Conservation (phyloP, 2,329 filamentous ascomycete species). For the Lizonia empirigonia region DNA sequence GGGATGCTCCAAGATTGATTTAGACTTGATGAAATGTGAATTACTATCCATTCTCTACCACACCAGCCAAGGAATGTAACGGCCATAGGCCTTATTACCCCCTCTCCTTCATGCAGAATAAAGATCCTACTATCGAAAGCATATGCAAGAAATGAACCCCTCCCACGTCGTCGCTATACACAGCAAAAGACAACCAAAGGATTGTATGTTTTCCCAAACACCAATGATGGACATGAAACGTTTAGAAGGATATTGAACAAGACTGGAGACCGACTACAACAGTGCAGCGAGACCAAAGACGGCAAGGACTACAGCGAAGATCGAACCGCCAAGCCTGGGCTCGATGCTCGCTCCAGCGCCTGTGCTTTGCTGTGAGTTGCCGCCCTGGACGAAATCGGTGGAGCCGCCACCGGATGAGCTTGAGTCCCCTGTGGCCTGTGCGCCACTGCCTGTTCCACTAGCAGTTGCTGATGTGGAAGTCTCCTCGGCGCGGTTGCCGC, state of each 20-base stretch:
- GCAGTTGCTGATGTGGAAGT: constrained; percentile 18
- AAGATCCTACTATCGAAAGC: constrained; percentile 37
- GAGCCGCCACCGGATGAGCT: constrained; percentile 13
- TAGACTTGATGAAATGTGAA: no score
- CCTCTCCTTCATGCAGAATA: no score
- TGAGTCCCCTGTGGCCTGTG: constrained; percentile 14
- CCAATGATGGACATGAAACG: constrained; percentile 15
- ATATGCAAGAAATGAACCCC: neutral
- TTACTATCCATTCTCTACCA: no score
- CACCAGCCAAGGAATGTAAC: no score
- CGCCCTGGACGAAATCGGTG: constrained; percentile 35
- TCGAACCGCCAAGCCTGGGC: constrained; percentile 39
- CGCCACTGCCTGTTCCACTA: constrained; percentile 11
- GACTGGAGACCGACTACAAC: neutral
- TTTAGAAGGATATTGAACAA: neutral
- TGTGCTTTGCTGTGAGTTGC: constrained; percentile 16
- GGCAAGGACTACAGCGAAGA: constrained; percentile 43
- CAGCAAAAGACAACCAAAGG: neutral
- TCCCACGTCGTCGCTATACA: neutral
- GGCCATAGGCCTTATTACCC: no score
- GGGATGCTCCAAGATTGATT: no score
- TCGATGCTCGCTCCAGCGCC: constrained; percentile 29
- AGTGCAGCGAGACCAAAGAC: constrained; percentile 40
- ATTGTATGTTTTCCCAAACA: constrained; percentile 12
- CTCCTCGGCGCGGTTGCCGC: constrained; percentile 50